Conservation (phyloP, 2,329 filamentous ascomycete genomes). For the Penicillium sp. region DNA sequence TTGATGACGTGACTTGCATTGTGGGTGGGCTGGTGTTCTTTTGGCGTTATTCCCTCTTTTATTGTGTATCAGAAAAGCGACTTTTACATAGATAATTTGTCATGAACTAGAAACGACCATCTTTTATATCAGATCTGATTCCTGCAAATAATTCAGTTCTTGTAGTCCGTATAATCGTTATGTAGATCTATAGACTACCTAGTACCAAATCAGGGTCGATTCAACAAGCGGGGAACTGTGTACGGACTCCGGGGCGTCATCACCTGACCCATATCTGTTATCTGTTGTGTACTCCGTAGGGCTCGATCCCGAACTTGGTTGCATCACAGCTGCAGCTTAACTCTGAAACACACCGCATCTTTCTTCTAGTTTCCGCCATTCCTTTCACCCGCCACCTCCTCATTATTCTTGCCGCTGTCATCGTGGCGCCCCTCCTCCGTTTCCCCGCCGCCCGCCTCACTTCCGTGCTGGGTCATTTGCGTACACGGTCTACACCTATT, state of each 20-base stretch:
- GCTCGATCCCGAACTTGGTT: constrained; percentile 1
- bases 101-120: constrained; percentile 28
- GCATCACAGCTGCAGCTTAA: constrained; percentile 3
- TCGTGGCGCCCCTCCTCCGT: constrained; percentile 49
- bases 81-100: constrained; percentile 26
- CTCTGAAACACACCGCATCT: neutral
- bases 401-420: constrained; percentile 41
- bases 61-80: constrained; percentile 20
- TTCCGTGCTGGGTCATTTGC: constrained; percentile 44
- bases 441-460: constrained; percentile 42
- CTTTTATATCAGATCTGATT: constrained; percentile 1
- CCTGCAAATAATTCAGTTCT: neutral
- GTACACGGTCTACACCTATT: constrained; percentile 18
- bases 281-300: neutral
- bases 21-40: constrained; percentile 21
- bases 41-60: constrained; percentile 12
- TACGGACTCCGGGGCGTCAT: neutral
- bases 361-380: constrained; percentile 12
- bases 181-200: too few relatives aligned
- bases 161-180: neutral
- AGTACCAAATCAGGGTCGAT: neutral
- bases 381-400: constrained; percentile 26
- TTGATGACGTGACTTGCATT: constrained; percentile 26
- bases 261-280: neutral
- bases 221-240: neutral